phyloP scores from a whole-genome alignment of 192 early-diverging fungal species.

The Gigaspora rosea region DNA sequence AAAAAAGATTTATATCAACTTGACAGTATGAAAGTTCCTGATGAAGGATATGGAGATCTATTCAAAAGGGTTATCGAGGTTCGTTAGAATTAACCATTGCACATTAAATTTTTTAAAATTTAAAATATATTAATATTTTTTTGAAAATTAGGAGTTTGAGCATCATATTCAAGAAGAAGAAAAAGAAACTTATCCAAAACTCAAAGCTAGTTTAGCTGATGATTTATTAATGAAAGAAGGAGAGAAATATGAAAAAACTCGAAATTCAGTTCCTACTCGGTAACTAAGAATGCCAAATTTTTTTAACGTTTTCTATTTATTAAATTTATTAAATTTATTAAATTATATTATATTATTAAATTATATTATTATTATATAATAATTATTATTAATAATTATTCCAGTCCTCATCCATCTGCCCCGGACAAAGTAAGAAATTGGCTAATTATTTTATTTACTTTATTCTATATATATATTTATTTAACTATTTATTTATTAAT shows the following conservation, averaged over 20 bases:
- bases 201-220: constrained; percentile 15
- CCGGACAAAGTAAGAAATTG: no score
- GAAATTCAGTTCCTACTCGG: constrained; percentile 8
- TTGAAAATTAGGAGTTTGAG: constrained; percentile 30
- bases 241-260: constrained; percentile 24
- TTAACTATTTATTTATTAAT: no score
- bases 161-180: constrained; percentile 50
- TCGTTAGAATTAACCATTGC: neutral
- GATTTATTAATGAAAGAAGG: constrained; percentile 1
- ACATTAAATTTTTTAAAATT: neutral
- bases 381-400: no score
- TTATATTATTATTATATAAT: no score
- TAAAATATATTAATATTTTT: neutral
- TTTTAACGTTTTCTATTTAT: no score
- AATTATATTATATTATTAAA: no score
- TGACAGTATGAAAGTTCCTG: constrained; percentile 35
- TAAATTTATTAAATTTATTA: no score
- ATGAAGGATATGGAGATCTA: constrained; percentile 28
- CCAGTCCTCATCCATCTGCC: no score
- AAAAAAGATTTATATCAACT: constrained; percentile 46
- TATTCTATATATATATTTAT: no score
- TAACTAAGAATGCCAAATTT: neutral
- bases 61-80: constrained; percentile 31
- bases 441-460: no score
- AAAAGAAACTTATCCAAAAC: constrained; percentile 32